phyloP scores from a whole-genome alignment of 2,329 filamentous ascomycete genomes.

The Grosmannia huntii region DNA sequence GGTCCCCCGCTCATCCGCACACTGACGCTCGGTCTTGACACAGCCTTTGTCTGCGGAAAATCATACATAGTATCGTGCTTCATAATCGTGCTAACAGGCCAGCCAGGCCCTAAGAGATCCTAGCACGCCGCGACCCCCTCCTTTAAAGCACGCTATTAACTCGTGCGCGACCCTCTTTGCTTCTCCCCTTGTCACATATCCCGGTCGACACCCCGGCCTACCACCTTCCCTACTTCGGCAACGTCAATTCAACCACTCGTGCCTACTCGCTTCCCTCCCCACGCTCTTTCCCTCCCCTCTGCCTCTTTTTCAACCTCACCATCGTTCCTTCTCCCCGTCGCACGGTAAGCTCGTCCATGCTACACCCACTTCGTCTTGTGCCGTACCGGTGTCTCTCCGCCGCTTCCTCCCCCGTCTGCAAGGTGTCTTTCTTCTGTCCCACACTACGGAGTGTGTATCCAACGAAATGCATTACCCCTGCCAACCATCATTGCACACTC shows the following conservation, averaged over 20 bases:
- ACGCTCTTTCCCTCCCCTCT: not conserved
- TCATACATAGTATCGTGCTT: not conserved
- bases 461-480: not conserved
- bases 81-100: not conserved
- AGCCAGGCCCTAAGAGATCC: not conserved
- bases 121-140: not conserved
- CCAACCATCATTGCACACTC: not conserved
- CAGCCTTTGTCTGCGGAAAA: not conserved
- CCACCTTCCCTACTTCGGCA: constrained; percentile 18
- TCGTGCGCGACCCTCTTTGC: not conserved
- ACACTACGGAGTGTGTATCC: not conserved
- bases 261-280: constrained; percentile 5
- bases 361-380: not conserved
- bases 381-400: not conserved
- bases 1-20: not conserved
- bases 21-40: not conserved
- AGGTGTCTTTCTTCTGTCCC: not conserved
- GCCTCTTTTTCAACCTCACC: constrained; percentile 23
- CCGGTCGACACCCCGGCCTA: constrained; percentile 7
- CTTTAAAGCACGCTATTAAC: constrained; percentile 3
- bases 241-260: constrained; percentile 8
- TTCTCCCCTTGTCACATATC: constrained; percentile 4
- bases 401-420: not conserved
- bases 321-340: constrained; percentile 22
- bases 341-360: not conserved